Evolutionary conservation across 352 stramenopile species (phyloP).

Genomic region (Pythium brachiatum): DNA sequence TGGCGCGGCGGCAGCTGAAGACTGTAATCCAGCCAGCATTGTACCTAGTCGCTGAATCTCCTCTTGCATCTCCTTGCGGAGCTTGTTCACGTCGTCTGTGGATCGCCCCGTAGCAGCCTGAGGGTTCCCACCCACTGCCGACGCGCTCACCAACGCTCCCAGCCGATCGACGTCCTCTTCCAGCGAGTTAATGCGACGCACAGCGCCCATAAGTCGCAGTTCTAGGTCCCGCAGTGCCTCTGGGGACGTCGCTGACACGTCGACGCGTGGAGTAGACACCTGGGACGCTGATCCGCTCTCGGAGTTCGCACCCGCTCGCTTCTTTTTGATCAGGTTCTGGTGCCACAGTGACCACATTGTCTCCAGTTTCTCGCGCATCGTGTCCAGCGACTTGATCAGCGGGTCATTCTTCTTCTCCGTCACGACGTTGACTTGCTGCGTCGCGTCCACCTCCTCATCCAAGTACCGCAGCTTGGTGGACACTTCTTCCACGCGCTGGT

Average conservation of each 20-base stretch:
- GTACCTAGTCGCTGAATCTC: slow-evolving; percentile 51
- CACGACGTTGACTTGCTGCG: slow-evolving; percentile 58
- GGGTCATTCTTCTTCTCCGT: slow-evolving; percentile 81
- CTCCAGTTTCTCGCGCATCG: slow-evolving; percentile 69
- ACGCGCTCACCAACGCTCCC: slow-evolving; percentile 23
- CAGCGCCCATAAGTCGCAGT: slow-evolving; percentile 52
- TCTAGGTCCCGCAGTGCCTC: slow-evolving; percentile 56
- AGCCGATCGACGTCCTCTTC: slow-evolving; percentile 70
- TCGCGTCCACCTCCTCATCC: slow-evolving; percentile 64
- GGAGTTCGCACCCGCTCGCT: background rate
- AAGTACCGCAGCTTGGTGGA: slow-evolving; percentile 56
- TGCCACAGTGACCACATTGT: slow-evolving; percentile 65
- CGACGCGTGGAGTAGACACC: slow-evolving; percentile 5
- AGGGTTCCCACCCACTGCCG: background rate
- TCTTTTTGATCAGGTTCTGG: slow-evolving; percentile 42
- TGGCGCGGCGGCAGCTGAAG: slow-evolving; percentile 7
- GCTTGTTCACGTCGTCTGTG: slow-evolving; percentile 40
- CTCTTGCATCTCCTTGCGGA: slow-evolving; percentile 47
- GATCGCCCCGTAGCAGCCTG: background rate
- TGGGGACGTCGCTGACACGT: background rate
- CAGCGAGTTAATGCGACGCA: slow-evolving; percentile 47
- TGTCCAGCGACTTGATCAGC: slow-evolving; percentile 62
- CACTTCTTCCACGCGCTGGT: slow-evolving; percentile 41
- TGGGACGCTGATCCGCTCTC: background rate
- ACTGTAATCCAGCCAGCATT: slow-evolving; percentile 28